These are phyloP conservation scores for Notholithocarpus densiflorus DNA, from an alignment of 306 rosid species.

Conservation along the genomic window DNA sequence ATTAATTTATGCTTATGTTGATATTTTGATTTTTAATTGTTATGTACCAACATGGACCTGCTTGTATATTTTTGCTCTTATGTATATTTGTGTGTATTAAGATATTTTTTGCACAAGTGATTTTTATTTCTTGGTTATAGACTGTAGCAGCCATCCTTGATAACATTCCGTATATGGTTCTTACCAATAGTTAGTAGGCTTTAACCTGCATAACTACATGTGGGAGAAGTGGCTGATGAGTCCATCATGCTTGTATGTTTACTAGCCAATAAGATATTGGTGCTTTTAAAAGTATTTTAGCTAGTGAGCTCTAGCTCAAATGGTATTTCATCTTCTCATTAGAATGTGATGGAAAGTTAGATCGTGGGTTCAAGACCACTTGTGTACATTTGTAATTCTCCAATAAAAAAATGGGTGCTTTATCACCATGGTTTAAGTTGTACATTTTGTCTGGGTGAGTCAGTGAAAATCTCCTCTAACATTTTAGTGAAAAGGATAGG, in stretches of 20 bases:
- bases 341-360: neutral
- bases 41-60: neutral
- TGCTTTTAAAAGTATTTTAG: neutral
- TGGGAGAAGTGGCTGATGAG: too few species aligned
- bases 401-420: neutral
- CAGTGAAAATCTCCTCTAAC: neutral
- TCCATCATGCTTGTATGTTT: neutral
- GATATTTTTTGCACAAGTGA: neutral
- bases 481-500: neutral
- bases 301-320: neutral
- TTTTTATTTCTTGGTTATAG: neutral
- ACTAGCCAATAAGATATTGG: neutral
- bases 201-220: neutral
- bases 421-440: neutral
- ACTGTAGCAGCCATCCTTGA: neutral
- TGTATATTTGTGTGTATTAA: neutral
- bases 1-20: constrained; percentile 13
- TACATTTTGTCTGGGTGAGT: neutral
- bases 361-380: neutral
- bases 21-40: neutral
- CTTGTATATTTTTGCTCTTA: neutral
- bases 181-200: neutral
- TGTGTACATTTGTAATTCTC: neutral
- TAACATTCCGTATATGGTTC: neutral
- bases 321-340: neutral